A percentile compares a stretch with the other conserved stretches of the same genome.
Conservation (phyloP, 2,329 filamentous ascomycete genomes). For the Sphaerulina vaccinii region DNA sequence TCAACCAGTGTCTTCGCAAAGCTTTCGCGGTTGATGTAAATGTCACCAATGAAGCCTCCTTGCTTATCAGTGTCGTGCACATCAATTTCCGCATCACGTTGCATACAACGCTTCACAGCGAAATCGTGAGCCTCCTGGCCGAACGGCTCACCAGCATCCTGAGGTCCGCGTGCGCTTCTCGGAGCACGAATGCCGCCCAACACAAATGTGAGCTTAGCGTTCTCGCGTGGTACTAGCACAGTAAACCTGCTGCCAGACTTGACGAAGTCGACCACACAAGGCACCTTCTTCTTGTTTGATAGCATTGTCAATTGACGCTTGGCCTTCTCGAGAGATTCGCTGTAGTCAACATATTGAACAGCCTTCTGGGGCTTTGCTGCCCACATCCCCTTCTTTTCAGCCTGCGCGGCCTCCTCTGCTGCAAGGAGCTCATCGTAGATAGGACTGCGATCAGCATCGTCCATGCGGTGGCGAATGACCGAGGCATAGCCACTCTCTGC, state of each 20-base stretch:
- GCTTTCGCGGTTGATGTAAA: constrained; percentile 92
- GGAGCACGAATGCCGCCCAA: constrained; percentile 90
- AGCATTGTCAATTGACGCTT: constrained; percentile 88
- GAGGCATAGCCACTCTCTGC: constrained; percentile 94
- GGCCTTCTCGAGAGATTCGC: constrained; percentile 88
- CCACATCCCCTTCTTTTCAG: constrained; percentile 93
- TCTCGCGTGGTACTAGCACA: constrained; percentile 85
- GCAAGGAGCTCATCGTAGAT: constrained; percentile 88
- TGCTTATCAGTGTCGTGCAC: constrained; percentile 94
- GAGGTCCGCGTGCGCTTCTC: constrained; percentile 75
- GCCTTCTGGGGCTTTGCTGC: constrained; percentile 80
- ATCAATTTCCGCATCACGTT: constrained; percentile 94
- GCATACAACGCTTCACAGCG: constrained; percentile 81
- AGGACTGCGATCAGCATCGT: constrained; percentile 88
- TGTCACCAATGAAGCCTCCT: constrained; percentile 91
- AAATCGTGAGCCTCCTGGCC: constrained; percentile 93
- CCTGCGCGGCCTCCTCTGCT: constrained; percentile 77
- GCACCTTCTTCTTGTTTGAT: constrained; percentile 86
- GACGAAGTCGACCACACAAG: constrained; percentile 93
- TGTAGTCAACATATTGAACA: constrained; percentile 83
- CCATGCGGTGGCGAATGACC: constrained; percentile 90
- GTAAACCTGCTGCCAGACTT: constrained; percentile 96
- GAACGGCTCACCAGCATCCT: constrained; percentile 85
- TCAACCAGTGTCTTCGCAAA: constrained; percentile 92
- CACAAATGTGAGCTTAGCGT: constrained; percentile 91